phyloP scores from a whole-genome alignment of 2,329 filamentous ascomycete genomes.

The Sporothrix sp. region DNA sequence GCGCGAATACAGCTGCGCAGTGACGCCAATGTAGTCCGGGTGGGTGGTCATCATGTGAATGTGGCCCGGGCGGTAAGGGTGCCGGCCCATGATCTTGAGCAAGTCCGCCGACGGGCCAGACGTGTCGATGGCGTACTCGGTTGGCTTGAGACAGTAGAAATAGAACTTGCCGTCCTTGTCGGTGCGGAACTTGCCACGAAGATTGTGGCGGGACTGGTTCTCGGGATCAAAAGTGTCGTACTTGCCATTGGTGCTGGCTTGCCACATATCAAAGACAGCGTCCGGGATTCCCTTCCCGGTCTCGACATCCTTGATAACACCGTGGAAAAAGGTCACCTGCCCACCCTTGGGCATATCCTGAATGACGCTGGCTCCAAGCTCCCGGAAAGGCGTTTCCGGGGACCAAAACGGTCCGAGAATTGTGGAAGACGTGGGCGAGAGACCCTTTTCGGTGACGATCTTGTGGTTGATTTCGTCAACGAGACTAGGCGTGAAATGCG shows the following conservation, averaged over 20 bases:
- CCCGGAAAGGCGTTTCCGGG: slow-evolving; percentile 56
- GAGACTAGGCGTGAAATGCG: slow-evolving; percentile 39
- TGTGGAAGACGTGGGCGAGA: slow-evolving; percentile 57
- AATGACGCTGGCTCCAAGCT: slow-evolving; percentile 61
- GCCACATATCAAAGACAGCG: slow-evolving; percentile 65
- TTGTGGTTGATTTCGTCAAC: slow-evolving; percentile 76
- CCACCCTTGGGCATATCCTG: slow-evolving; percentile 36
- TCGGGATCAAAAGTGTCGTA: slow-evolving; percentile 60
- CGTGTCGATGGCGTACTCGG: slow-evolving; percentile 31
- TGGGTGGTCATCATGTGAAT: slow-evolving; percentile 47
- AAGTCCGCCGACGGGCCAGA: slow-evolving; percentile 44
- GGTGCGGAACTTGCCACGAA: slow-evolving; percentile 56
- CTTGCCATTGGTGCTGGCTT: slow-evolving; percentile 61
- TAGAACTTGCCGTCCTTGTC: slow-evolving; percentile 53
- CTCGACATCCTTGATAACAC: slow-evolving; percentile 42
- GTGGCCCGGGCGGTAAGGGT: slow-evolving; percentile 48
- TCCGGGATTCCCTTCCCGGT: slow-evolving; percentile 55
- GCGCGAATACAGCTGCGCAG: slow-evolving; percentile 59
- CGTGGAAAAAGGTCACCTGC: slow-evolving; percentile 43
- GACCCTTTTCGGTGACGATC: slow-evolving; percentile 38
- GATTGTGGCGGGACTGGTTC: slow-evolving; percentile 53
- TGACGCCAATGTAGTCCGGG: slow-evolving; percentile 48
- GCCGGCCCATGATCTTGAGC: slow-evolving; percentile 44
- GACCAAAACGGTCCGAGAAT: slow-evolving; percentile 84
- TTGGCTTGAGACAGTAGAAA: slow-evolving; percentile 46